Evolutionary conservation across 2,329 filamentous ascomycete species (phyloP), one percentile per base, ranked within the genome.

Genomic region (Sarocladium kiliense): DNA sequence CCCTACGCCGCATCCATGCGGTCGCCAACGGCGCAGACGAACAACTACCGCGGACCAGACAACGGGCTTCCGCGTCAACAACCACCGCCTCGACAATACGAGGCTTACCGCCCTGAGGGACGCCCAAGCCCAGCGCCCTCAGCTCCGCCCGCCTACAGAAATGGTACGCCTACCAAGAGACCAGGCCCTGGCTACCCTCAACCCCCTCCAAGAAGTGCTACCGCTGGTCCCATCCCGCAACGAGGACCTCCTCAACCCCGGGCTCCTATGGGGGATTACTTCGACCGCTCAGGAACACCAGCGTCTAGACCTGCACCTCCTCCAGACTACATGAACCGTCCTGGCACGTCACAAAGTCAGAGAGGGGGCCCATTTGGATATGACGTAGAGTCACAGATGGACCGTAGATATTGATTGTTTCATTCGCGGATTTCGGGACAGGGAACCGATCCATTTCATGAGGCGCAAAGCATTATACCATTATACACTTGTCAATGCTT

Each of bases 221-320:
- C 68, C 26, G 77, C 75, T 14, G 69, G 69, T 1, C 70, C 71
- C 3, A 59, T 71, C 14, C 64, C 68, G 25, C 62, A 64, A 10
- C 61, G 68, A 25, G 69, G 65, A 34, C 67, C 66, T 37, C 69
- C 47, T 11, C 44, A 27, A 47, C 3, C 44, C 9, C 26, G 47
- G 10, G 27, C 10, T 27, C 47, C 47, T 12, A 21, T 18, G 25
- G n/a, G 23, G 6, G 47, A 51, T 27, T 51, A 51, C 47, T 34
- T 36, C 19, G 47, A 51, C n/a, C 47, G 47, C 12, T 51, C 47
- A 26, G 63, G 67, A 44, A 63, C 62, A 37, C 60, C 61, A 16
- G 63, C 50, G 55, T 34, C 63, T 54, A 54, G 63, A 54, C 58
- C 60, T 45, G 59, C 58, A 56, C 58, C 59, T 45, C 21, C 61